Conservation (phyloP, 768 basidiomycete genomes). For the Rhodosporidiobolus odoratus region DNA sequence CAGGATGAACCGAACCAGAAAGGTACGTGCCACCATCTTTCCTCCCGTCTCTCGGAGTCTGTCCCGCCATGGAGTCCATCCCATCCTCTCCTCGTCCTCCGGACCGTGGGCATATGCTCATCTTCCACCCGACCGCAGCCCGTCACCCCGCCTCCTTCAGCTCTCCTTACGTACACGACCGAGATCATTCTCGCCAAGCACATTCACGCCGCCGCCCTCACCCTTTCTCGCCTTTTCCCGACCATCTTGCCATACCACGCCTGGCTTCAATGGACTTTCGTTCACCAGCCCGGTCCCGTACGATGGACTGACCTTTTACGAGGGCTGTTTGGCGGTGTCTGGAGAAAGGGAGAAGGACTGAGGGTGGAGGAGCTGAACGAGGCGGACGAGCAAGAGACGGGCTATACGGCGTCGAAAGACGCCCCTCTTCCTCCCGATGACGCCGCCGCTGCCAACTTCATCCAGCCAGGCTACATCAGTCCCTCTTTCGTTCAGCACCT, state of each 20-base stretch:
- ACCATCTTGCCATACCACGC: slow-evolving; percentile 62
- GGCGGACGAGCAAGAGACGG: background rate
- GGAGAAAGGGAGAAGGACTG: background rate
- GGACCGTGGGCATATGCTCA: no score
- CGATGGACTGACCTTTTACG: background rate
- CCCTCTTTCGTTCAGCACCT: background rate
- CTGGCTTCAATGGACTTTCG: slow-evolving; percentile 49
- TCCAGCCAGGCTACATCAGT: no score
- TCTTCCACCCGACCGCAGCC: background rate
- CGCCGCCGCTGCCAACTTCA: background rate
- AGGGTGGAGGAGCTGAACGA: background rate
- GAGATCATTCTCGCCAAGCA: slow-evolving; percentile 69
- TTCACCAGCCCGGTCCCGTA: slow-evolving; percentile 34
- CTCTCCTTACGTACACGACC: slow-evolving; percentile 22
- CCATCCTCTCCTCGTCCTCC: background rate
- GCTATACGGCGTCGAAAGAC: background rate
- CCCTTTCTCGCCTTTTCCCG: slow-evolving; percentile 63
- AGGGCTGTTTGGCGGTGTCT: slow-evolving; percentile 7
- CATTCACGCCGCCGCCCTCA: slow-evolving; percentile 74
- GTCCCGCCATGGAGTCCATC: background rate
- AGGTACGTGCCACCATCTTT: slow-evolving; percentile 64
- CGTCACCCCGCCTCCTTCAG: slow-evolving; percentile 12
- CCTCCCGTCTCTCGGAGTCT: slow-evolving; percentile 14
- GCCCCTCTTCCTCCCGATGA: background rate
- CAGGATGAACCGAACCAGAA: slow-evolving; percentile 65